A percentile compares a stretch with the other conserved stretches of the same genome.
phyloP scores from a whole-genome alignment of 495 filamentous ascomycete genomes.

The Trypethelium eluteriae region DNA sequence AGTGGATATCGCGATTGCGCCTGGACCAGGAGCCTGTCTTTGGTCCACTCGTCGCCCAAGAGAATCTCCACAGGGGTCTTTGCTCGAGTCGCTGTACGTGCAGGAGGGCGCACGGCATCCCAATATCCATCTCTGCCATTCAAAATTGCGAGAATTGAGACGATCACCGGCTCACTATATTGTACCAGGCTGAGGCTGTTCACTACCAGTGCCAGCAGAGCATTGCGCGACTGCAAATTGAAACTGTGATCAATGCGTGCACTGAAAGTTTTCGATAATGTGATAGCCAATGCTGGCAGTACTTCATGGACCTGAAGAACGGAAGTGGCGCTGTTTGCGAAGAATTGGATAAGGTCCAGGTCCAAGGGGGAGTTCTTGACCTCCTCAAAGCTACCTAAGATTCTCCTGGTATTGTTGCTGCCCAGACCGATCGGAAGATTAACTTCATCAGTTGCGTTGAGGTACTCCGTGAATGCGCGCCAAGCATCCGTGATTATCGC shows the following conservation, averaged over 20 bases:
- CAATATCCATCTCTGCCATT: neutral
- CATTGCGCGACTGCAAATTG: slow-evolving; percentile 47
- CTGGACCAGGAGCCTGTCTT: slow-evolving; percentile 16
- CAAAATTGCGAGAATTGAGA: neutral
- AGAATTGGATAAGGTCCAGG: slow-evolving; percentile 41
- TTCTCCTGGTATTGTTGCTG: slow-evolving; percentile 1
- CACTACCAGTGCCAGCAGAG: slow-evolving; percentile 56
- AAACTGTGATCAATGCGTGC: slow-evolving; percentile 24
- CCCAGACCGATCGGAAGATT: neutral
- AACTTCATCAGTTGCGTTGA: neutral
- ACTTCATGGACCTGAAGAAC: slow-evolving; percentile 54
- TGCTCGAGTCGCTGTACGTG: neutral
- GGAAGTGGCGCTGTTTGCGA: slow-evolving; percentile 49
- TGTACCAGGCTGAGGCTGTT: slow-evolving; percentile 6
- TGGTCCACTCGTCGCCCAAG: neutral
- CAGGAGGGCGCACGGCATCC: neutral
- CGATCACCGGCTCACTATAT: slow-evolving; percentile 1
- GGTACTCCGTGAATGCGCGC: neutral
- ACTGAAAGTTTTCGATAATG: slow-evolving; percentile 34
- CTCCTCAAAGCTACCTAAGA: slow-evolving; percentile 38
- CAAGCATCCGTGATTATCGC: slow-evolving; percentile 47
- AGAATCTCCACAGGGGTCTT: neutral
- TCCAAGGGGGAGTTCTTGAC: slow-evolving; percentile 38
- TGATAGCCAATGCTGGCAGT: slow-evolving; percentile 44
- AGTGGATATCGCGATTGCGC: slow-evolving; percentile 75